These are phyloP conservation scores for Thraustotheca clavata DNA, from an alignment of 352 stramenopile genomes.

Conservation along the genomic window DNA sequence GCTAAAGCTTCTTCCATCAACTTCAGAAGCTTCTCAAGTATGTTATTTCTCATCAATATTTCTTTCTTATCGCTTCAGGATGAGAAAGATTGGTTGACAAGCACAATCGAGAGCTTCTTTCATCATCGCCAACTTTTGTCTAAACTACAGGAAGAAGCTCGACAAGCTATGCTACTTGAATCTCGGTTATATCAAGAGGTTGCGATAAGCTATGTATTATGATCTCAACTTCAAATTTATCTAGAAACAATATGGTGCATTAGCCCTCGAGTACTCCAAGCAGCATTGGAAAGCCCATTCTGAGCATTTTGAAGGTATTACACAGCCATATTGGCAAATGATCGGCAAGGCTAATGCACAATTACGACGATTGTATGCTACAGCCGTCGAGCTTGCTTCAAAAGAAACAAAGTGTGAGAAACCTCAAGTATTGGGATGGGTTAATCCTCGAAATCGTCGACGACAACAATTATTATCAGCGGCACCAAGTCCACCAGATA, in stretches of 20 bases:
- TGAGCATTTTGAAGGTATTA: not conserved
- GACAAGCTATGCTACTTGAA: not conserved
- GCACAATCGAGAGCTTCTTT: not conserved
- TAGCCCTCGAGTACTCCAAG: not conserved
- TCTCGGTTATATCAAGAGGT: not conserved
- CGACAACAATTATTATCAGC: not conserved
- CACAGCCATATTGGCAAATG: not conserved
- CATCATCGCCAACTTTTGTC: not conserved
- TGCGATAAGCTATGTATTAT: not conserved
- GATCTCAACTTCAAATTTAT: not conserved
- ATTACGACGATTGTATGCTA: not conserved
- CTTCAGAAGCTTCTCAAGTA: not conserved
- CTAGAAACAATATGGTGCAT: not conserved
- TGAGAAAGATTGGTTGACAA: not conserved
- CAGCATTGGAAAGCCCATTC: not conserved
- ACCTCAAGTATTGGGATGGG: not conserved
- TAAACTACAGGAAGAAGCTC: not conserved
- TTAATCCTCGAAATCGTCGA: not conserved
- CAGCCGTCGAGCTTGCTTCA: not conserved
- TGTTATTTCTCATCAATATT: not conserved
- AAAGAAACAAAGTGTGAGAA: not conserved
- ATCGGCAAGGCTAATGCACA: not conserved
- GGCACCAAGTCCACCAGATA: not conserved
- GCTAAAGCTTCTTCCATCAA: constrained; percentile 10
- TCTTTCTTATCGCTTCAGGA: not conserved